Evolutionary conservation across 768 basidiomycete genomes (phyloP).

Genomic region (Rickenella mellea): DNA sequence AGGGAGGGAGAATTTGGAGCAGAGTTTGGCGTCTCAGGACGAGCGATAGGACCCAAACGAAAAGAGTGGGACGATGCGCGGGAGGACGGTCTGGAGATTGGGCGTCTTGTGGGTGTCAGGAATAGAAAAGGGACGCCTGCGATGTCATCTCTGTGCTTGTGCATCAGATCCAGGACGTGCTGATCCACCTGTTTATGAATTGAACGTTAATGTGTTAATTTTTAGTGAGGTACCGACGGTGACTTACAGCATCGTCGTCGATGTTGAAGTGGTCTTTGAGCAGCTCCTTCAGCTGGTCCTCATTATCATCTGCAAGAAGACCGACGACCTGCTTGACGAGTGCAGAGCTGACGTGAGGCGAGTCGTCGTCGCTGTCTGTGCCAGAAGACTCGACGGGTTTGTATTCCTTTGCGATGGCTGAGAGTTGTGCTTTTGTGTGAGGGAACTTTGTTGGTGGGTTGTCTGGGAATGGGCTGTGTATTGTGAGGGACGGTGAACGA

Average conservation of each 20-base stretch:
- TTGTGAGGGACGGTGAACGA: constrained; percentile 1
- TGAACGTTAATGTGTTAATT: constrained; percentile 11
- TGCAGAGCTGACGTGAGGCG: constrained; percentile 36
- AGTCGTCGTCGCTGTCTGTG: constrained; percentile 47
- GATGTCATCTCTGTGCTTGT: constrained; percentile 82
- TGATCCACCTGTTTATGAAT: constrained; percentile 59
- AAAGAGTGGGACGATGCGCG: constrained; percentile 64
- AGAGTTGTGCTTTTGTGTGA: constrained; percentile 76
- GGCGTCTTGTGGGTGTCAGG: constrained; percentile 70
- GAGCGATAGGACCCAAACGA: constrained; percentile 36
- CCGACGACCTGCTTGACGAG: constrained; percentile 65
- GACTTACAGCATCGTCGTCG: constrained; percentile 58
- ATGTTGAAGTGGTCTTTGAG: constrained; percentile 64
- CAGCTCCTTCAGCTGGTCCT: constrained; percentile 73
- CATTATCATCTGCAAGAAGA: constrained; percentile 72
- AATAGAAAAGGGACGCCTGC: constrained; percentile 77
- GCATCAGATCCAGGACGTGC: constrained; percentile 89
- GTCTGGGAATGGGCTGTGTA: neutral
- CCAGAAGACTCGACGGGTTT: constrained; percentile 40
- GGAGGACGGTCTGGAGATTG: constrained; percentile 73
- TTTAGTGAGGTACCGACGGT: constrained; percentile 5
- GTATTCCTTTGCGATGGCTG: constrained; percentile 63
- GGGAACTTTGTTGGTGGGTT: constrained; percentile 45
- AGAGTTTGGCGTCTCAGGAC: constrained; percentile 70
- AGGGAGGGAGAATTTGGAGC: constrained; percentile 57